phyloP scores from a whole-genome alignment of 164 flowering plant genomes.

The Vitis rupestris region DNA sequence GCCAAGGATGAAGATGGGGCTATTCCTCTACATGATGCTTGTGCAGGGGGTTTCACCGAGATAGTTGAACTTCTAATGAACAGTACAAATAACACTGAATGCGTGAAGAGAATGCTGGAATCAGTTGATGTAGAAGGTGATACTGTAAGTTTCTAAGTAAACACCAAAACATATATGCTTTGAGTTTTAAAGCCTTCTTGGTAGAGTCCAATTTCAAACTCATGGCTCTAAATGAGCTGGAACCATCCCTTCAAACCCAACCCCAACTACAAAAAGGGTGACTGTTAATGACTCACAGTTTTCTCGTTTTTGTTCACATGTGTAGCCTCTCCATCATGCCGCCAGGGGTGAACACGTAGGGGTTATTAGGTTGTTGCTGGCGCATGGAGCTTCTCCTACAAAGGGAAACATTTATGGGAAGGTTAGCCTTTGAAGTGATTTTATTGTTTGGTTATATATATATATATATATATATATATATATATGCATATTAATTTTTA shows the following conservation, averaged over 20 bases:
- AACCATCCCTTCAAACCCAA: neutral
- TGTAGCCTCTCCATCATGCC: slow-evolving; percentile 93
- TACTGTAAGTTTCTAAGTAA: slow-evolving; percentile 51
- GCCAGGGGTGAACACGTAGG: slow-evolving; percentile 80
- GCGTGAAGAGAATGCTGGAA: slow-evolving; percentile 60
- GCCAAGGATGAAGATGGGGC: slow-evolving; percentile 93
- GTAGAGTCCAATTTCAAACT: neutral
- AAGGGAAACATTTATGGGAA: slow-evolving; percentile 61
- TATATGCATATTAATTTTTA: neutral
- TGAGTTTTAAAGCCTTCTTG: neutral
- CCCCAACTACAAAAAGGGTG: no score
- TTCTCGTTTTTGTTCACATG: neutral
- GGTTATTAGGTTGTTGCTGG: slow-evolving; percentile 54
- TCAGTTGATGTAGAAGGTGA: slow-evolving; percentile 85
- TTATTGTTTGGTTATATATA: neutral
- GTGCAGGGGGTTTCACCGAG: slow-evolving; percentile 84
- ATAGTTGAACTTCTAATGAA: slow-evolving; percentile 64
- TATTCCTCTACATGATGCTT: slow-evolving; percentile 93
- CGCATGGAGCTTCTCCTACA: slow-evolving; percentile 66
- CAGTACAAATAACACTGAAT: slow-evolving; percentile 39
- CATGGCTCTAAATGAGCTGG: slow-evolving; percentile 1
- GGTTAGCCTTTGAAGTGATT: slow-evolving; percentile 34
- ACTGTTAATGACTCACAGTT: neutral
- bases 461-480: neutral
- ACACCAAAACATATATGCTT: no score